phyloP scores from a whole-genome alignment of 2,329 filamentous ascomycete species.

The Amylocarpus encephaloides region DNA sequence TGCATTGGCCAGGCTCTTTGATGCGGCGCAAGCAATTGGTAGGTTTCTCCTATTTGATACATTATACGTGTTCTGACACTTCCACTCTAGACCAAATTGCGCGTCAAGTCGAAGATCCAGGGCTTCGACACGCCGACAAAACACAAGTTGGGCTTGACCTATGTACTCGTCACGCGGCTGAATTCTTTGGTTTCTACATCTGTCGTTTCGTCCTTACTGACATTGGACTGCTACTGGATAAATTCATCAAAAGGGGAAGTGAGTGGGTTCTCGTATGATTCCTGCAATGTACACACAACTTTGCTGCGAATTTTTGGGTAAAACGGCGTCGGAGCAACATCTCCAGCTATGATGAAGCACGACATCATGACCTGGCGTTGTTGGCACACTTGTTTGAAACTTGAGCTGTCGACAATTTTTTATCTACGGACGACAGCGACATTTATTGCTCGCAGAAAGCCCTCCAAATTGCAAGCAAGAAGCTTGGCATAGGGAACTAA shows the following conservation, averaged over 20 bases:
- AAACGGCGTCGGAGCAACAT: not conserved
- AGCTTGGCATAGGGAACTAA: too few species aligned
- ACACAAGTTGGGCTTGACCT: constrained; percentile 94
- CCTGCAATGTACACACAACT: not conserved
- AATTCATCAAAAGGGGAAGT: constrained; percentile 92
- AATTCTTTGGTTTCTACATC: constrained; percentile 96
- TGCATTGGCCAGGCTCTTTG: constrained; percentile 82
- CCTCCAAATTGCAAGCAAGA: too few species aligned
- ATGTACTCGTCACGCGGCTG: constrained; percentile 84
- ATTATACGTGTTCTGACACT: constrained; percentile 23
- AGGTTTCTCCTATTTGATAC: constrained; percentile 35
- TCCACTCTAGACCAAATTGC: constrained; percentile 74
- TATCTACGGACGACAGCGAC: too few species aligned
- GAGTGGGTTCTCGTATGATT: constrained; percentile 70
- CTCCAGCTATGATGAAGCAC: not conserved
- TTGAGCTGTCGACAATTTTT: too few species aligned
- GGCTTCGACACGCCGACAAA: constrained; percentile 81
- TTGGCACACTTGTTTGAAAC: not conserved
- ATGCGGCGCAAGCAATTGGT: constrained; percentile 91
- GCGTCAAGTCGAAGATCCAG: constrained; percentile 91
- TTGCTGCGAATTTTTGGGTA: not conserved
- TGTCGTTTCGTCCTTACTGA: constrained; percentile 92
- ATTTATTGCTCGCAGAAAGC: too few species aligned
- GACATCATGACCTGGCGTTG: not conserved
- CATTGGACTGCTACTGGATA: constrained; percentile 79